Base-by-base conservation (phyloP, 306 rosid genomes). In the Quercus rubra region DNA sequence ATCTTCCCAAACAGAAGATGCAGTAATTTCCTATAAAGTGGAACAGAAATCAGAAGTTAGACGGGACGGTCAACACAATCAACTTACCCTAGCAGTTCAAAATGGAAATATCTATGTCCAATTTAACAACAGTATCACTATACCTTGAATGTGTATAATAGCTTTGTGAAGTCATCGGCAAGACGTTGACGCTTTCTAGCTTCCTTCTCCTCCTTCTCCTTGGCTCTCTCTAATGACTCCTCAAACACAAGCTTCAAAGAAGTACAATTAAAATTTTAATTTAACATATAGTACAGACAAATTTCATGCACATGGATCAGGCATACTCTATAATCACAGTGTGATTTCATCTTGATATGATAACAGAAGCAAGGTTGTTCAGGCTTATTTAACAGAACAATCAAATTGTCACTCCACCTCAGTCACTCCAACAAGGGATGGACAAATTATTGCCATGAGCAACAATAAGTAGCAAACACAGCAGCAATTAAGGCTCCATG, bases 161-260 rank as follows among this genome's bases (percentile, higher is more conserved):
- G 81, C 76, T 91, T 89, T 75, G 91, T 85, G 57, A 96, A 96
- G 78, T 93, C 99, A 85, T 90, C 98, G 61, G 93, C 96, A 81
- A 93, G 86, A 68, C 99, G 98, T 77, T 91, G 98, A 46, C 96
- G 99, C 83, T 92, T 96, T 88, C 92, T 96, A 74, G 96, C 96
- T 88, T 96, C 99, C 89, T 96, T 96, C 89, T 91, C 97, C 87
- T 93, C 99, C 84, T 96, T 96, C 85, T 90, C 99, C 87, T 82
- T 93, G 19, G 94, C 96, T 78, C 96, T 90, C 77, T 93, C 99
- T 75, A 91, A 73, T 58, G 93, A 85, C 77, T 96, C 99, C 85
- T 96, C 98, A 11, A 68, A 91, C 86, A 88, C 77, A 81, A 93
- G 92, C 99, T 96, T 80, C 78, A 89, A 76, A 78, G 83, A 38